A percentile compares a stretch with the other conserved stretches of the same genome.
Evolutionary conservation across 495 filamentous ascomycete species (phyloP).

Genomic region (Mytilinidion resinicola): DNA sequence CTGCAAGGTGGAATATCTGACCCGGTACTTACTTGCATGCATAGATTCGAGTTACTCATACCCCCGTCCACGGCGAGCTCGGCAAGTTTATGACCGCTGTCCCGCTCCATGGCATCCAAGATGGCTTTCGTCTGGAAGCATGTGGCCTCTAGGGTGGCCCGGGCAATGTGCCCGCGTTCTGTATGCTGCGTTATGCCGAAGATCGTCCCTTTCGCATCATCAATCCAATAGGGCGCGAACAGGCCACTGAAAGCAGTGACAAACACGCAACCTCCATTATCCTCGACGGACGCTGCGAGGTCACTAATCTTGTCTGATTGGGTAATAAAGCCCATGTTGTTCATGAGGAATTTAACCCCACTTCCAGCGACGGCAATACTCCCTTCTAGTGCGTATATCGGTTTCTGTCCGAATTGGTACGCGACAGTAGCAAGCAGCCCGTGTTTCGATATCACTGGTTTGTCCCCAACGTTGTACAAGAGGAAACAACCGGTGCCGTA

Average conservation of each 20-base stretch:
- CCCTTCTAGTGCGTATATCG: slow-evolving; percentile 87
- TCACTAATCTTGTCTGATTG: slow-evolving; percentile 75
- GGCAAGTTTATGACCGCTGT: slow-evolving; percentile 70
- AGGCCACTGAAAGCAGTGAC: slow-evolving; percentile 95
- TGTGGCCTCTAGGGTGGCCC: slow-evolving; percentile 89
- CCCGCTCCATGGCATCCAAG: slow-evolving; percentile 88
- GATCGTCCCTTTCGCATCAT: slow-evolving; percentile 87
- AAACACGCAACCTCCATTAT: slow-evolving; percentile 88
- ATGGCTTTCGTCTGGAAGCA: slow-evolving; percentile 96
- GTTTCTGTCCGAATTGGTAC: slow-evolving; percentile 73
- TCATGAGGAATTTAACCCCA: slow-evolving; percentile 83
- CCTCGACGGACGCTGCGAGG: slow-evolving; percentile 71
- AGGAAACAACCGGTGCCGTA: slow-evolving; percentile 96
- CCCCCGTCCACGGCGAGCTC: slow-evolving; percentile 87
- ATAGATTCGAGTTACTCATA: slow-evolving; percentile 87
- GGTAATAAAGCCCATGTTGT: slow-evolving; percentile 80
- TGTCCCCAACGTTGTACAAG: slow-evolving; percentile 85
- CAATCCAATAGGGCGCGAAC: slow-evolving; percentile 98
- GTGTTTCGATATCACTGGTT: slow-evolving; percentile 85
- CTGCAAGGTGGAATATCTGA: slow-evolving; percentile 4
- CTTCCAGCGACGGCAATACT: slow-evolving; percentile 87
- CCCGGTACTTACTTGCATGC: slow-evolving; percentile 67
- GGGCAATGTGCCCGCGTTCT: slow-evolving; percentile 80
- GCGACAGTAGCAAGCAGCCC: slow-evolving; percentile 85
- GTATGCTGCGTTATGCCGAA: slow-evolving; percentile 94